Base-by-base conservation (phyloP, 2,329 filamentous ascomycete genomes). In the Onygenales sp. region DNA sequence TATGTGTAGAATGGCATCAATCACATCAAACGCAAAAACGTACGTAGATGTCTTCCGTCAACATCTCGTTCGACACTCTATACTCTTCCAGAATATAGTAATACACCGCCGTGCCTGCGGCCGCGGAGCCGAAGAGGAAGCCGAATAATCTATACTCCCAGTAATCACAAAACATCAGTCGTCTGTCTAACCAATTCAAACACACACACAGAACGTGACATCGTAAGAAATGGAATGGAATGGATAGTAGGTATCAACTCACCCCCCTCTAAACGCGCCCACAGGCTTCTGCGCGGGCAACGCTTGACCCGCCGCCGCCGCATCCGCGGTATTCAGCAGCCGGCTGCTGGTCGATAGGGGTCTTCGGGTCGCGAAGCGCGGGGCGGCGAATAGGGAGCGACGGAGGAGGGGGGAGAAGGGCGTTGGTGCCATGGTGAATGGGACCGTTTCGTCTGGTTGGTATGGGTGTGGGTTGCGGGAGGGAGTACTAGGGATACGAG, bases 1-100 rank as follows among this genome's bases (percentile, higher is more conserved):
- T 39, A 43, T 17, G 40, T 13, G 49, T 33, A 54, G 36, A 21
- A 27, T 44, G 10, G 27, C 49, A 7, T 52, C 21, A 27, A 27
- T 27, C 21, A 27, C 21, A 27, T 58, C 39, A 59, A 49, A 59
- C 54, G 49, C 54, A 53, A 46, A 51, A 52, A 85, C 88, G 72
- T 81, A 96, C 92, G 73, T 92, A 92, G 70, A 97, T 95, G 73
- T 97, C 92, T 74, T 95, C 90, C 56, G 86, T 92, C 72, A 97
- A 77, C 66, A 96, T 80, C 74, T 95, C 88, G 75, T 96, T 97
- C 62, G 89, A 88, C 43, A 90, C 79, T 74, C 90, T 89, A 77
- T 96, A 97, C 72, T 97, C 91, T 68, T 92, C 84, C 63, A 97
- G 75, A 60, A 95, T 82, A 71, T 97, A 97, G 70, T 88, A 90